Conservation (phyloP, 148 eudicot species). For the Rhododendron simsii region DNA sequence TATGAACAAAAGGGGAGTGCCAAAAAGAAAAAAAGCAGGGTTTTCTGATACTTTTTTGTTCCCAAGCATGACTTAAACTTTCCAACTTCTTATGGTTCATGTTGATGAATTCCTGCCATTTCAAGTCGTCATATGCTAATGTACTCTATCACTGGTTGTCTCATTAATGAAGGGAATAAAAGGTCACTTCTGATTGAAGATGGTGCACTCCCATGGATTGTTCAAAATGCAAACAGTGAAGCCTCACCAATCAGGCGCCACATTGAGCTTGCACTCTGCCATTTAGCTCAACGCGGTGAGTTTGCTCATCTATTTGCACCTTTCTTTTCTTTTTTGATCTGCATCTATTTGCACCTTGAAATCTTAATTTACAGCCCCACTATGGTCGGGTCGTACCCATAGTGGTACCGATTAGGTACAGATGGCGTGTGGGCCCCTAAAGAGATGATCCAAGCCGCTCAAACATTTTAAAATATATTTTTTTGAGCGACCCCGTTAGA, state of each 20-base stretch:
- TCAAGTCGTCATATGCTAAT: background rate
- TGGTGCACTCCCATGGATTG: conserved; percentile 86
- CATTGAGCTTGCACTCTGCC: conserved; percentile 91
- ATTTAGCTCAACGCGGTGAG: conserved; percentile 83
- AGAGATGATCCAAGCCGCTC: background rate
- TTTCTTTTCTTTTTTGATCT: background rate
- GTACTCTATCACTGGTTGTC: background rate
- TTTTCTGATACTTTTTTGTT: background rate
- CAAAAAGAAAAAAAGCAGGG: background rate
- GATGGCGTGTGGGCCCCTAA: background rate
- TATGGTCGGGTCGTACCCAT: too few species aligned
- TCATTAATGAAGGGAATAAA: conserved; percentile 44
- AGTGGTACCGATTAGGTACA: background rate
- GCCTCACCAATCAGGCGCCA: conserved; percentile 82
- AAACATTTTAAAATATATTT: too few species aligned
- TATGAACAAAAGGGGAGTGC: background rate
- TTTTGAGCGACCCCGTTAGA: too few species aligned
- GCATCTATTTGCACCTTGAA: background rate
- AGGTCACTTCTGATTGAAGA: conserved; percentile 78
- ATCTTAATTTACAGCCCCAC: background rate
- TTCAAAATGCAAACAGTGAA: conserved; percentile 82
- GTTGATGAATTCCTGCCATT: background rate
- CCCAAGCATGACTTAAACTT: background rate
- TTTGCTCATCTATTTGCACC: conserved; percentile 7
- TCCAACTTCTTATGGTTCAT: background rate